Conservation (phyloP, 768 basidiomycete genomes). For the Mycena capillaripes region DNA sequence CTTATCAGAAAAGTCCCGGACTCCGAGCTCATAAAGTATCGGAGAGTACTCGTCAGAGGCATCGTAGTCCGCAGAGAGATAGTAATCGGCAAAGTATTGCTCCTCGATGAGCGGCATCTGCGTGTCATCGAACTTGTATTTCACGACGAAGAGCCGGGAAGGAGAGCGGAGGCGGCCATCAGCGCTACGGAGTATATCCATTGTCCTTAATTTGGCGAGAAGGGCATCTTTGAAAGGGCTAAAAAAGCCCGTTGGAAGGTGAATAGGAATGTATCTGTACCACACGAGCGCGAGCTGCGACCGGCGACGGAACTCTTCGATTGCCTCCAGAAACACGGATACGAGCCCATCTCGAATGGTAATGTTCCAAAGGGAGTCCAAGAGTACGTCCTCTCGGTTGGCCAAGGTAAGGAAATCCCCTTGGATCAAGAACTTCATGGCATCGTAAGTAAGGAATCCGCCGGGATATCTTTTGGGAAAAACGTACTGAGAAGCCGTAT, state of each 20-base stretch:
- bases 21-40: neutral
- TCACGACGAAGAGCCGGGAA: neutral
- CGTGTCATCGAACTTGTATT: neutral
- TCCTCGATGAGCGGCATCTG: neutral
- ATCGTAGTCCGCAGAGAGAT: conserved; percentile 9
- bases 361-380: conserved; percentile 40
- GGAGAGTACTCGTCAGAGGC: neutral
- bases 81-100: neutral
- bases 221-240: conserved; percentile 4
- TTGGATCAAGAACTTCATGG: conserved; percentile 44
- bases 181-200: conserved; percentile 35
- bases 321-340: conserved; percentile 38
- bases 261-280: conserved; percentile 42
- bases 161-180: conserved; percentile 28
- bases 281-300: conserved; percentile 38
- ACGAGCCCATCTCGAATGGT: conserved; percentile 37
- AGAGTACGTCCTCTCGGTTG: conserved; percentile 43
- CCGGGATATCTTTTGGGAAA: too few species aligned
- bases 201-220: conserved; percentile 23
- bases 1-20: neutral
- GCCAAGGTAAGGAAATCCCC: conserved; percentile 46
- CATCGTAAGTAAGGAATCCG: neutral
- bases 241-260: conserved; percentile 36
- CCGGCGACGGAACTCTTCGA: conserved; percentile 32
- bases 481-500: conserved; percentile 23